Conservation (phyloP, 345 rosid genomes). For the Eucalyptus curtisii region DNA sequence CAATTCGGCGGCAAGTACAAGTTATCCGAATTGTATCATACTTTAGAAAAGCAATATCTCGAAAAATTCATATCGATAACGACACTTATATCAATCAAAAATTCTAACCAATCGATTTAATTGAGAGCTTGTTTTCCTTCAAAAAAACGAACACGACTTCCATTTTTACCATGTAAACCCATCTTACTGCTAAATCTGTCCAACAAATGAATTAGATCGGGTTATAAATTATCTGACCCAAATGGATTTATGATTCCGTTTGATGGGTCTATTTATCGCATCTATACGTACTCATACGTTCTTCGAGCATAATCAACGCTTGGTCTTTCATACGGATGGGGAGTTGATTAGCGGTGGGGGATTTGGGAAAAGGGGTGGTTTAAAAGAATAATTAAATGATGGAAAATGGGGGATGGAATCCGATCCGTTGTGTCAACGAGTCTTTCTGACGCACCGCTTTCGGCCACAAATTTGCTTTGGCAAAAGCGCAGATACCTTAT, state of each 20-base stretch:
- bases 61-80: neutral
- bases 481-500: neutral
- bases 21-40: neutral
- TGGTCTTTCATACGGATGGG: neutral
- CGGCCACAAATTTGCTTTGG: neutral
- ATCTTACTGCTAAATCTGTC: accelerated
- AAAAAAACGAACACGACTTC: neutral
- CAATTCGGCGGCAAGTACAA: neutral
- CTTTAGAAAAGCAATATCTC: neutral
- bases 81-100: neutral
- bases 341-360: neutral
- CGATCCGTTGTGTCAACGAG: neutral
- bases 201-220: too few relatives aligned
- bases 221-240: accelerated
- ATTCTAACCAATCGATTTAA: too few relatives aligned
- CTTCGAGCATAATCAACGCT: neutral
- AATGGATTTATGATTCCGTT: too few relatives aligned
- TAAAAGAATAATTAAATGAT: neutral
- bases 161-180: neutral
- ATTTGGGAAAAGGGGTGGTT: neutral
- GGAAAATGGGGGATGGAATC: neutral
- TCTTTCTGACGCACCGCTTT: neutral
- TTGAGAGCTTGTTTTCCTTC: neutral
- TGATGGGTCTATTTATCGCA: too few relatives aligned
- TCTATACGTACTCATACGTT: neutral